Evolutionary conservation across 176 grass and related monocot species (phyloP), one percentile per base, ranked within the genome.

Genomic region (Cenchrus fungigraminus): DNA sequence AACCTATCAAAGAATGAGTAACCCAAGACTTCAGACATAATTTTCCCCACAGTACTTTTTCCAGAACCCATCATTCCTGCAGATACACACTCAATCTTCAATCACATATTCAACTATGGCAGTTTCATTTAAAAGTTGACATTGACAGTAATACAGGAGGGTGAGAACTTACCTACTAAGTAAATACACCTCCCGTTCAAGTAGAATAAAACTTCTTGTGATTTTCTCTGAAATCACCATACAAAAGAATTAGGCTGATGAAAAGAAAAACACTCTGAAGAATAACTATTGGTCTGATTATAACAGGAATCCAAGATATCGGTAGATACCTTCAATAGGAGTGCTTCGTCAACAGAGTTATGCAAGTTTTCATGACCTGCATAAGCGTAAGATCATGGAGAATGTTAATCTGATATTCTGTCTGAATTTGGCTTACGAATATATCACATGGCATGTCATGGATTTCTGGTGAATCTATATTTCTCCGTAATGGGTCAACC

Each of bases 31-130:
- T 99, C 97, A 31, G 93, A 65, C 60, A 99, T 85, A 7, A 99
- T 99, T 86, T 99, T 99, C 16, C 94, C 97, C 42, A 99, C 94
- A 12, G 97, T 99, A 59, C 88, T 99, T 86, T 99, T 99, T 22
- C 97, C 97, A 72, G 97, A 99, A 58, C 97, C 97, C 97, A 99
- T 99, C 93, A 99, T 94, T 77, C 97, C 97, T 99, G 84, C 68
- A 50, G 49, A 89, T 37, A 82, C 40, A 13, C 15, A 72, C 32
- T 81, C 9, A 68, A 10, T 68, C 28, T 51, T 84, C 74, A 87
- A 58, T 81, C 9, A 19, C 1, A 90, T 74, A 59, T 59, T 74
- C 63, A 81, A 47, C 76, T 20, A 65, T 64, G 15, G 44, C 3
- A 64, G 1, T 75, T 62, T 25, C 20, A 86, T 60, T 56, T 12